phyloP scores from a whole-genome alignment of 2,329 filamentous ascomycete species.

The Aspergillus tamarii region DNA sequence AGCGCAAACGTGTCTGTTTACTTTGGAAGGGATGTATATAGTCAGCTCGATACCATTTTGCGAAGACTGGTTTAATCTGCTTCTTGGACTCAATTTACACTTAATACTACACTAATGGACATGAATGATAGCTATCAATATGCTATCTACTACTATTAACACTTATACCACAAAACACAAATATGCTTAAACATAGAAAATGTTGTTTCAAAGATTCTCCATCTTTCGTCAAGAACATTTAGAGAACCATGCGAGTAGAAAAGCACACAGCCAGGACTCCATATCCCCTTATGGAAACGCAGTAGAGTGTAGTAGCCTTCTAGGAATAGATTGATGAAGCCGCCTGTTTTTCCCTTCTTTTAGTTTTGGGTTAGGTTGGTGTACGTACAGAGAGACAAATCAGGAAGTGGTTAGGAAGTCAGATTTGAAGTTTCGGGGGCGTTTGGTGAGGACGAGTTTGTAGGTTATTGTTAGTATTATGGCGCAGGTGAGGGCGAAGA shows the following conservation, averaged over 20 bases:
- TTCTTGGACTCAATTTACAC: not conserved
- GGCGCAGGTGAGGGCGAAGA: conserved; percentile 7
- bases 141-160: not conserved
- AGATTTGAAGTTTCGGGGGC: conserved; percentile 6
- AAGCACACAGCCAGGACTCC: not conserved
- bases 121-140: not conserved
- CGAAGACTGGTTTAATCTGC: not conserved
- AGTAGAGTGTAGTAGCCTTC: not conserved
- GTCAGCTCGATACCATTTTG: not conserved
- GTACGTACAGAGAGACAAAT: conserved; percentile 15
- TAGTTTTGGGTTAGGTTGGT: not conserved
- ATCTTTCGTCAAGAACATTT: not conserved
- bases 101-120: not conserved
- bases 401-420: conserved; percentile 12
- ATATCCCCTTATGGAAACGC: not conserved
- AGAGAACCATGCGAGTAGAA: not conserved
- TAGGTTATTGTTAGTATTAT: not conserved
- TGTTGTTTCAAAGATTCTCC: not conserved
- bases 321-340: too few species aligned
- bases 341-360: too few species aligned
- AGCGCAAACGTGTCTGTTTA: not conserved
- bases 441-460: conserved; percentile 1
- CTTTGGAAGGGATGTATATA: not conserved
- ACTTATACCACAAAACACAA: not conserved
- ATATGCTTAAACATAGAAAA: not conserved